Percentiles rank a stretch among this genome's conserved stretches.
Evolutionary conservation across 768 basidiomycete species (phyloP).

Genomic region (Tephrocybe sp.): DNA sequence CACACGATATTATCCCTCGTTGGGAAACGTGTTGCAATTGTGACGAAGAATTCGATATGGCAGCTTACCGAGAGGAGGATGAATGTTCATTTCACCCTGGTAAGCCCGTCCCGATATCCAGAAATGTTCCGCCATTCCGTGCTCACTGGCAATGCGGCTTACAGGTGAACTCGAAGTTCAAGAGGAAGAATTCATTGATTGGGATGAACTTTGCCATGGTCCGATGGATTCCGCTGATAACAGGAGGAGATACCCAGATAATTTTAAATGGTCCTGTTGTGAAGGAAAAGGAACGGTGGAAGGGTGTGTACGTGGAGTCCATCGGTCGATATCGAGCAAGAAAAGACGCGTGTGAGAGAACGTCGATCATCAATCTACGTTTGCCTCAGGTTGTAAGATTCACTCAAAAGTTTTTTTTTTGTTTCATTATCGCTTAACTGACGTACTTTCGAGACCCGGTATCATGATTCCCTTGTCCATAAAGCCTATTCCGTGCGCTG

Average conservation of each 20-base stretch:
- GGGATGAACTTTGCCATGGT: conserved; percentile 47
- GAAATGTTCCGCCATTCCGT: background rate
- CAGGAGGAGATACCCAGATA: conserved; percentile 40
- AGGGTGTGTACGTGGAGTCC: conserved; percentile 40
- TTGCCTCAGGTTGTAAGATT: conserved; percentile 4
- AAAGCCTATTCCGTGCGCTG: background rate
- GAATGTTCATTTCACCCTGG: conserved; percentile 55
- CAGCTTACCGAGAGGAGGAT: conserved; percentile 30
- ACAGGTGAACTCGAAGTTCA: conserved; percentile 41
- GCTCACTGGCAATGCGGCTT: background rate
- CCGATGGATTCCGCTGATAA: conserved; percentile 41
- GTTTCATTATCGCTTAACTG: conserved; percentile 1
- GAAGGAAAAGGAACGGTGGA: conserved; percentile 31
- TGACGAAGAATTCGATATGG: conserved; percentile 44
- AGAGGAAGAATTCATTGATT: conserved; percentile 40
- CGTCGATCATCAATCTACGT: background rate
- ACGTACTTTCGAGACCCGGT: conserved; percentile 1
- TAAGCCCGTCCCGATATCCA: conserved; percentile 19
- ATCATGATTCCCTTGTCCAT: conserved; percentile 2
- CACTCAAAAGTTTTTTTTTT: conserved; percentile 1
- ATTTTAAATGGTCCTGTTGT: conserved; percentile 53
- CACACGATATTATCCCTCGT: conserved; percentile 34
- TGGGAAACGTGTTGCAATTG: conserved; percentile 50
- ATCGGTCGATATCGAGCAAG: conserved; percentile 32
- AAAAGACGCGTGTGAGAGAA: conserved; percentile 27